These are phyloP conservation scores for Acanthamoeba lenticulata DNA, from an alignment of 208 protist species.

Conservation along the genomic window DNA sequence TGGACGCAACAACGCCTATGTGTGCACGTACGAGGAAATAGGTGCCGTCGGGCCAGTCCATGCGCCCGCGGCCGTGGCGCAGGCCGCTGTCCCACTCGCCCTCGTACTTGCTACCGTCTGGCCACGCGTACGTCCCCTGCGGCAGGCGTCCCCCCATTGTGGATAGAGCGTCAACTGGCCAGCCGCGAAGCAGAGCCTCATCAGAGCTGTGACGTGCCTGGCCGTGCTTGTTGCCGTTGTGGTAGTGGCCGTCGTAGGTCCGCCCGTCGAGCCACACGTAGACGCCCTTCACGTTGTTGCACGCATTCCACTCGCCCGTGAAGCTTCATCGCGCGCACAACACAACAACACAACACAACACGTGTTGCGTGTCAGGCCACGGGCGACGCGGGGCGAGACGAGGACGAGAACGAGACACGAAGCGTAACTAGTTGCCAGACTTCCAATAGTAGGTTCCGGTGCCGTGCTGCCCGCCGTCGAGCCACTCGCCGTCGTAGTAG, in stretches of 20 bases:
- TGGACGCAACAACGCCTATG: no score
- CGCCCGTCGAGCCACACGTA: slow-evolving; percentile 4
- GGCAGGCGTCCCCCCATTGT: background rate
- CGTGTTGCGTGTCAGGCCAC: background rate
- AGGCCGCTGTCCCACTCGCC: background rate
- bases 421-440: background rate
- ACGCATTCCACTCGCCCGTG: background rate
- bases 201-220: background rate
- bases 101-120: background rate
- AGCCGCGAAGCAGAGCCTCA: no score
- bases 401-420: background rate
- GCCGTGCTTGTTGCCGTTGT: background rate
- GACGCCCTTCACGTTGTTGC: background rate
- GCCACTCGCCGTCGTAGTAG: background rate
- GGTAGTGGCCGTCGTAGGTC: background rate
- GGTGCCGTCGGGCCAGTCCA: slow-evolving; percentile 37
- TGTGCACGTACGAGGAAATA: background rate
- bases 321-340: no score
- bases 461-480: background rate
- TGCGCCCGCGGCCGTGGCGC: background rate
- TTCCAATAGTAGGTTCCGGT: background rate
- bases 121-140: background rate
- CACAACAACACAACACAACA: no score
- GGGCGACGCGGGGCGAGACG: no score
- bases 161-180: background rate